Base-by-base conservation (phyloP, 805 yeast species). In the Wickerhamomyces mucosus region DNA sequence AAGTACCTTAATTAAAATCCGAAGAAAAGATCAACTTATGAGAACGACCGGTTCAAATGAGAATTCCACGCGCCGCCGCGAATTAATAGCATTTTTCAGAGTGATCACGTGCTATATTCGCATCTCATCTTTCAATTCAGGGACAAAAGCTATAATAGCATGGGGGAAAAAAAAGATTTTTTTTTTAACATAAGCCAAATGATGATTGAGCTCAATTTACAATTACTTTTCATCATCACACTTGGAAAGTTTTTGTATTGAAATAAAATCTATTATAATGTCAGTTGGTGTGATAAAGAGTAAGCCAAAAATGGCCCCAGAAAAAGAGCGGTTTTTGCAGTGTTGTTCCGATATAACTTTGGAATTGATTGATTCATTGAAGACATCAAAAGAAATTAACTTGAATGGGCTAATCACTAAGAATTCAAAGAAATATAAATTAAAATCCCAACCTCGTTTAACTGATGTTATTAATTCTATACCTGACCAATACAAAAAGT, bases 401-500 rank as follows among this genome's bases (percentile, higher is more conserved):
- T 61, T 92, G 46, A 92, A 92, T 58, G 97, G 96, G 2, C 63
- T 92, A 35, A 82, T 92, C 42, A 81, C 79, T 18, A 67, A 86
- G 45, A 73, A 72, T 45, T 83, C 97, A 23, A 88, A 92, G 53
- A 85, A 86, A 59, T 84, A 92, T 64, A 85, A 83, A 59, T 67
- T 92, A 38, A 81, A 83, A 47, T 81, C 80, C 46, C 97, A 88
- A 53, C 98, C 98, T 13, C 67, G 97, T 46, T 66, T 92, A 31
- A 89, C 97, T 1, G 98, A 92, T 58, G 86, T 92, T 47, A 89
- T 92, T 20, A 73, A 85, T 22, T 82, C 97, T 2, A 89, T 92
- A 38, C 98, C 98, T 8, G 96, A 89, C 52, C 96, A 89, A 52
- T 81, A 89, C 58, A 85, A 84, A 56, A 85, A 85, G 53, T 86